Conservation (phyloP, 2,329 filamentous ascomycete species). For the Venturiaceae sp. region DNA sequence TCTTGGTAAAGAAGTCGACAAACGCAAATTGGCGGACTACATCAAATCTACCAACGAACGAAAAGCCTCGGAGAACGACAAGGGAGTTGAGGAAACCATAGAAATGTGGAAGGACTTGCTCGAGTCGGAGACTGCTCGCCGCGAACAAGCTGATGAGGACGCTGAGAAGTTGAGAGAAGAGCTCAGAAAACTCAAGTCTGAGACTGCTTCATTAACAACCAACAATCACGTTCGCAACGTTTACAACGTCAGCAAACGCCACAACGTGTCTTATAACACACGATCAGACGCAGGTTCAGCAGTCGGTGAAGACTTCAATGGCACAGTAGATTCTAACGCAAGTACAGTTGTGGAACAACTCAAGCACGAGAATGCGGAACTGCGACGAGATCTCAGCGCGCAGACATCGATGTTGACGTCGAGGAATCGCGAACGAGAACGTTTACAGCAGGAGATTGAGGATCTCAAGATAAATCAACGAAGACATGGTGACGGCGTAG, state of each 20-base stretch:
- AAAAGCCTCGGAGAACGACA: slow-evolving; percentile 23
- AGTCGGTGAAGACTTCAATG: slow-evolving; percentile 24
- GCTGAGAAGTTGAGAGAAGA: slow-evolving; percentile 78
- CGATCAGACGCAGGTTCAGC: slow-evolving; percentile 13
- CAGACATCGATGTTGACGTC: slow-evolving; percentile 98
- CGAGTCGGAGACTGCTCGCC: slow-evolving; percentile 79
- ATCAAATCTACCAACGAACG: slow-evolving; percentile 54
- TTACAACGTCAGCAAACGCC: slow-evolving; percentile 28
- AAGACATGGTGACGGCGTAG: slow-evolving; percentile 39
- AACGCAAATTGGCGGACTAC: slow-evolving; percentile 74
- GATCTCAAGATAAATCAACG: slow-evolving; percentile 84
- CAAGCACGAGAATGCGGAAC: slow-evolving; percentile 83
- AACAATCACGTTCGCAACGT: slow-evolving; percentile 27
- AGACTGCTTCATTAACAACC: slow-evolving; percentile 23
- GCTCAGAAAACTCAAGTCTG: slow-evolving; percentile 55
- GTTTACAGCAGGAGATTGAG: slow-evolving; percentile 93
- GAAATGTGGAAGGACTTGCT: slow-evolving; percentile 94
- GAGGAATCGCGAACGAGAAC: slow-evolving; percentile 87
- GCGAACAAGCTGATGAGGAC: slow-evolving; percentile 86
- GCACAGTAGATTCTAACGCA: neutral
- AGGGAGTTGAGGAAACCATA: slow-evolving; percentile 28
- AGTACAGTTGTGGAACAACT: slow-evolving; percentile 77
- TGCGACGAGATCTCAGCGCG: slow-evolving; percentile 84
- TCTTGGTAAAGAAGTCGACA: slow-evolving; percentile 72
- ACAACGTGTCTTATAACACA: slow-evolving; percentile 14